Conservation (phyloP, 176 grass and related monocot genomes). For the Phoenix roebelenii region DNA sequence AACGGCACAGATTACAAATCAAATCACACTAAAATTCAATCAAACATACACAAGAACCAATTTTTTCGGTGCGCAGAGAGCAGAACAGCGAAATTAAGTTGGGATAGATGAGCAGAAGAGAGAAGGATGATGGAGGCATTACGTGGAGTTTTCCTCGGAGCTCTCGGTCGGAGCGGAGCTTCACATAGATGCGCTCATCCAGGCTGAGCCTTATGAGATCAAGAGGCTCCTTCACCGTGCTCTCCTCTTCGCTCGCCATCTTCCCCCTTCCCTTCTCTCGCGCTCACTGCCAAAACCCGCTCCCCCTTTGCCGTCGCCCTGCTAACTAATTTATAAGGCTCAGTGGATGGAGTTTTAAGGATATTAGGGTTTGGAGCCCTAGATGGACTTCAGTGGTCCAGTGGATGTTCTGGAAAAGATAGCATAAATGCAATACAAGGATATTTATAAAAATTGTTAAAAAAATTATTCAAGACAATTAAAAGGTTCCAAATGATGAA, state of each 20-base stretch:
- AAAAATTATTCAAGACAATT: too few species aligned
- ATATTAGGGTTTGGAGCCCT: too few species aligned
- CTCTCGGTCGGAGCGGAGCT: constrained; percentile 92
- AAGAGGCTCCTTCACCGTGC: constrained; percentile 90
- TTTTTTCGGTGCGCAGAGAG: background rate
- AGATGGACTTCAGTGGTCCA: too few species aligned
- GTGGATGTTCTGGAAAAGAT: too few species aligned
- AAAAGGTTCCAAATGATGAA: too few species aligned
- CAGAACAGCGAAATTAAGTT: background rate
- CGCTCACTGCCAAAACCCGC: background rate
- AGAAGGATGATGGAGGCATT: constrained; percentile 3
- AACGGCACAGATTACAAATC: too few species aligned
- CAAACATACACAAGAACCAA: background rate
- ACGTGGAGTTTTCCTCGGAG: constrained; percentile 98
- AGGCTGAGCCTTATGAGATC: constrained; percentile 98
- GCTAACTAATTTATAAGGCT: too few species aligned
- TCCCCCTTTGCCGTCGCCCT: too few species aligned
- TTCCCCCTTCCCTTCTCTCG: background rate
- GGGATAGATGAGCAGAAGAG: background rate
- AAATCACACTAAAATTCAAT: background rate
- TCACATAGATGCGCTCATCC: constrained; percentile 99
- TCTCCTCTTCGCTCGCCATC: constrained; percentile 78
- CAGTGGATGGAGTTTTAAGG: too few species aligned
- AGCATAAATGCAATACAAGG: too few species aligned
- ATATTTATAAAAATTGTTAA: too few species aligned